These are phyloP conservation scores for Dendrobium nobile DNA, from an alignment of 106 monocot genomes.

Conservation along the genomic window DNA sequence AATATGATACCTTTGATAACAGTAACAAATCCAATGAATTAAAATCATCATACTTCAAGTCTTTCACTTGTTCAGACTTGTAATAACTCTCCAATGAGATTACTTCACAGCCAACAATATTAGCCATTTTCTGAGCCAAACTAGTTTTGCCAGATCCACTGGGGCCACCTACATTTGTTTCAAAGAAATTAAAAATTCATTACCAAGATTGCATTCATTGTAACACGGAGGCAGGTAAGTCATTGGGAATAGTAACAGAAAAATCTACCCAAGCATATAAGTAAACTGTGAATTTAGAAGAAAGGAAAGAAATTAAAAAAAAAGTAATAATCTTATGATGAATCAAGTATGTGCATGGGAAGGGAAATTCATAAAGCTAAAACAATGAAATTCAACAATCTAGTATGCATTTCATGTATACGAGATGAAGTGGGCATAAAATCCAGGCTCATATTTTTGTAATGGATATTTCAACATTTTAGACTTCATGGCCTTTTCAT, in stretches of 20 bases:
- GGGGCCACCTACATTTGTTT: conserved; percentile 66
- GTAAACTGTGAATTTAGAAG: neutral
- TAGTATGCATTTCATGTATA: neutral
- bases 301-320: neutral
- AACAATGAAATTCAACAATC: neutral
- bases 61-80: conserved; percentile 84
- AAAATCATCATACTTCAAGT: conserved; percentile 84
- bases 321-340: too few species aligned
- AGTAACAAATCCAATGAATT: conserved; percentile 78
- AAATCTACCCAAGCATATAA: neutral
- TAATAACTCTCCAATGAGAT: conserved; percentile 94
- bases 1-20: conserved; percentile 61
- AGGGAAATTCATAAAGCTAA: too few species aligned
- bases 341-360: too few species aligned
- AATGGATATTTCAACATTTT: too few species aligned
- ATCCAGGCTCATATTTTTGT: neutral
- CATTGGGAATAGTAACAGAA: neutral
- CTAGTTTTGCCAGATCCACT: conserved; percentile 99
- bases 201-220: neutral
- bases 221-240: neutral
- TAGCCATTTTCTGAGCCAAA: conserved; percentile 97
- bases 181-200: neutral
- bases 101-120: conserved; percentile 97
- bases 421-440: neutral
- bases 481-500: too few species aligned